Percentiles rank a stretch among this genome's conserved stretches.
These are phyloP conservation scores for Phycomyces nitens DNA, from an alignment of 192 early-diverging fungal species.

Conservation along the genomic window DNA sequence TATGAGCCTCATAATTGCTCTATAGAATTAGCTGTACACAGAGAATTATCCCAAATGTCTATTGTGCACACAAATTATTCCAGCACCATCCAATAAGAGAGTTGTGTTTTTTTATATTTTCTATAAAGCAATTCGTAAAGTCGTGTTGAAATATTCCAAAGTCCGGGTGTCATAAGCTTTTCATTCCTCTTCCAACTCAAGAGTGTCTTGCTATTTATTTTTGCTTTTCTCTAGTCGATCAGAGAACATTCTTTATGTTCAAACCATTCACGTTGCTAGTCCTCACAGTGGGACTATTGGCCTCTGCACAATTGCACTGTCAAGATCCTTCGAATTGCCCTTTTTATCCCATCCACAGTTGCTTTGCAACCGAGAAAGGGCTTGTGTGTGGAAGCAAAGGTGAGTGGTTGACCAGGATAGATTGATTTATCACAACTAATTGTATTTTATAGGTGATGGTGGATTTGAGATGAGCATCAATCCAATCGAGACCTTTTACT, in stretches of 20 bases:
- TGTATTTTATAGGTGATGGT: constrained; percentile 2
- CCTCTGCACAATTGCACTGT: constrained; percentile 19
- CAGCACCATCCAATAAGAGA: no score
- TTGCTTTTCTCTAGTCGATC: no score
- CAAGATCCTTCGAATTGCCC: constrained; percentile 28
- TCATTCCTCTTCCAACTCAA: no score
- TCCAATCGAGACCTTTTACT: constrained; percentile 17
- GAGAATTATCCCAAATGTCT: no score
- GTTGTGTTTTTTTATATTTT: no score
- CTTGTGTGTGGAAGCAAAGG: constrained; percentile 22
- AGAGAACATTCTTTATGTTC: neutral
- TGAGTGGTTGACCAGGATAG: neutral
- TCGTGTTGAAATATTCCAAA: no score
- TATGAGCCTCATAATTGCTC: no score
- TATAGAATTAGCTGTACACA: no score
- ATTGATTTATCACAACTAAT: neutral
- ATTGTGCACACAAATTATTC: no score
- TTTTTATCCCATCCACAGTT: constrained; percentile 31
- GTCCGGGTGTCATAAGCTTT: no score
- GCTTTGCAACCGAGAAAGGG: constrained; percentile 27
- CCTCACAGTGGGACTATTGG: neutral
- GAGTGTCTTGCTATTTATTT: no score
- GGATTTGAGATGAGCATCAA: constrained; percentile 31
- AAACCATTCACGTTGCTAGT: neutral
- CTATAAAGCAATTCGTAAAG: no score